phyloP scores from a whole-genome alignment of 441 rosid species.

The Erysimum pusillum region DNA sequence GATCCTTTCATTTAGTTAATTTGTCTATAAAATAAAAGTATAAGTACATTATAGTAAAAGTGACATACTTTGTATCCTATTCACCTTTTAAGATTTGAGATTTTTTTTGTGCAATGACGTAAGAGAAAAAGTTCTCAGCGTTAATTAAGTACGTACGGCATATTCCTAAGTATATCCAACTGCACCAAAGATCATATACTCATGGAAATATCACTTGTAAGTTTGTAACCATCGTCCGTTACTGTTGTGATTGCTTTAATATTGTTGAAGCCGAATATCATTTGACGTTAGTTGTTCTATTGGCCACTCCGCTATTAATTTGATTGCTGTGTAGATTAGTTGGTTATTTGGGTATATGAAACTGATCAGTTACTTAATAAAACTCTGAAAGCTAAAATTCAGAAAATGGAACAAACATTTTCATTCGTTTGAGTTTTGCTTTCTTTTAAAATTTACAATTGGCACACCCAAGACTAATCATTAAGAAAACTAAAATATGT shows the following conservation, averaged over 20 bases:
- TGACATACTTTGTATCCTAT: slow-evolving; percentile 34
- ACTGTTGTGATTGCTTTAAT: not conserved
- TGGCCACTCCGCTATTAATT: not conserved
- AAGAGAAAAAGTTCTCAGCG: slow-evolving; percentile 27
- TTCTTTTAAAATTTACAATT: too few species aligned
- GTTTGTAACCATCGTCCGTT: slow-evolving; percentile 17
- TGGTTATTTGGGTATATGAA: not conserved
- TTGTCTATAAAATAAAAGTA: not conserved
- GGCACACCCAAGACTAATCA: not conserved
- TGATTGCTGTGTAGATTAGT: not conserved
- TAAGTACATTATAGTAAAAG: not conserved
- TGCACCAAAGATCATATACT: not conserved
- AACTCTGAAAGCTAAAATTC: not conserved
- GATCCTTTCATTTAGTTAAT: not conserved
- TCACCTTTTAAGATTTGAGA: slow-evolving; percentile 38
- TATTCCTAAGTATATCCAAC: slow-evolving; percentile 41
- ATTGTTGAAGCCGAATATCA: not conserved
- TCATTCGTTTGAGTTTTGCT: too few species aligned
- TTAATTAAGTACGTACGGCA: slow-evolving; percentile 22
- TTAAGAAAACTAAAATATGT: not conserved
- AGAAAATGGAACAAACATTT: not conserved
- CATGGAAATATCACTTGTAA: not conserved
- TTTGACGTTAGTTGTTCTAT: not conserved
- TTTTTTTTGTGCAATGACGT: slow-evolving; percentile 32
- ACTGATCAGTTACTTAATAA: not conserved